phyloP scores from a whole-genome alignment of 2,329 filamentous ascomycete genomes.

The Rugonectria rugulosa region DNA sequence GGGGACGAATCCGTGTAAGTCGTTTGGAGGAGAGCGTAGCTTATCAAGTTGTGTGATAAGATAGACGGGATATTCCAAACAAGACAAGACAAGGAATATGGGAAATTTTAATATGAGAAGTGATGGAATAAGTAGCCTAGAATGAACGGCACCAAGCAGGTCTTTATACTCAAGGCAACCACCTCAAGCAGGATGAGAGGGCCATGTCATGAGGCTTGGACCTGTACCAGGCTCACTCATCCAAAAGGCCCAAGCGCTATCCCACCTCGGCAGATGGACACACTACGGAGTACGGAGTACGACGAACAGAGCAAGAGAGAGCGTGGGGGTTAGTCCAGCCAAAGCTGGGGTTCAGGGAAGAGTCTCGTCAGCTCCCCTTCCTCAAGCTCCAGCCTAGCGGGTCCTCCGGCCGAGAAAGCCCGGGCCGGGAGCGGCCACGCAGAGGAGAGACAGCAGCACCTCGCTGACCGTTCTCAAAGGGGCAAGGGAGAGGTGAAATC shows the following conservation, averaged over 20 bases:
- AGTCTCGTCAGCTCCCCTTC: conserved; percentile 2
- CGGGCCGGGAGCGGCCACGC: conserved; percentile 32
- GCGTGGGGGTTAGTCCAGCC: conserved; percentile 33
- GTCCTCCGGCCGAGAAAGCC: conserved; percentile 37
- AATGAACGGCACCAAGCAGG: conserved; percentile 30
- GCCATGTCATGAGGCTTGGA: conserved; percentile 36
- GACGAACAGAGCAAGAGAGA: conserved; percentile 18
- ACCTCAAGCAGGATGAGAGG: conserved; percentile 9
- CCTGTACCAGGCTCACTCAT: conserved; percentile 18
- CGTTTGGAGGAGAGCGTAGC: neutral
- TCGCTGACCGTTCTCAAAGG: conserved; percentile 3
- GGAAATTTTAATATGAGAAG: conserved; percentile 8
- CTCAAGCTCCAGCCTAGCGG: conserved; percentile 17
- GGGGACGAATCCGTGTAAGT: conserved; percentile 15
- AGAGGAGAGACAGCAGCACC: conserved; percentile 7
- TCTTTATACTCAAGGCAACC: conserved; percentile 33
- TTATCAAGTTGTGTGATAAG: neutral
- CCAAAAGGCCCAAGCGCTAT: conserved; percentile 21
- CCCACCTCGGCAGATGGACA: conserved; percentile 24
- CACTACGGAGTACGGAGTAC: neutral
- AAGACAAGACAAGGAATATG: conserved; percentile 16
- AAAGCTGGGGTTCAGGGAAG: conserved; percentile 18
- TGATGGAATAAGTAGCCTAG: conserved; percentile 17
- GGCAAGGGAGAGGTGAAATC: conserved; percentile 2
- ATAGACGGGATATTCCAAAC: conserved; percentile 9